Evolutionary conservation across 257 asterid species (phyloP).

Genomic region (Thymus quinquecostatus): DNA sequence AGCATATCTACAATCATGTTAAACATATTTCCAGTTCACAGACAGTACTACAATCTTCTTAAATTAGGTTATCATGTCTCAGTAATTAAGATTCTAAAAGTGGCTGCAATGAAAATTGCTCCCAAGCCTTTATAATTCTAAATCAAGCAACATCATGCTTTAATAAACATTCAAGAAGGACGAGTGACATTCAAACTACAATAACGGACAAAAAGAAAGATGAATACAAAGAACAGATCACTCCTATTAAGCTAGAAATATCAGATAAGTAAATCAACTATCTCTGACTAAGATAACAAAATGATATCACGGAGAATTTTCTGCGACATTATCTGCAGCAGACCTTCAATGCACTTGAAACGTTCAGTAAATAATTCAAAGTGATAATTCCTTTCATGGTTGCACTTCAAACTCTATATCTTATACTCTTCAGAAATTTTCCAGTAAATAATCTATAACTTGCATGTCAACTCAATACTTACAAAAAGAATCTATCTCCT

Average conservation of each 20-base stretch:
- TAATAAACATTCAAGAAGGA: neutral
- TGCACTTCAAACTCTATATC: neutral
- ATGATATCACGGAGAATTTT: neutral
- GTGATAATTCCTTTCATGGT: neutral
- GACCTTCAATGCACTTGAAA: neutral
- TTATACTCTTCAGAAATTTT: constrained; percentile 10
- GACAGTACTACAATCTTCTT: neutral
- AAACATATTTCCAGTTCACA: neutral
- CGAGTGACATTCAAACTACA: neutral
- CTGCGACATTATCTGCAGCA: neutral
- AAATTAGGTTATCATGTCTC: neutral
- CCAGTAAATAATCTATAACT: constrained; percentile 8
- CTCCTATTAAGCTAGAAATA: neutral
- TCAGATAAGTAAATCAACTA: constrained; percentile 3
- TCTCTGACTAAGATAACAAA: constrained; percentile 2
- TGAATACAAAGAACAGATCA: constrained; percentile 9
- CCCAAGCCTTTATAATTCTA: neutral
- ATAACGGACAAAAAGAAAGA: constrained; percentile 8
- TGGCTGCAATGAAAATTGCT: neutral
- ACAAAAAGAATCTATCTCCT: neutral
- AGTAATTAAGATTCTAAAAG: neutral
- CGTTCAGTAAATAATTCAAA: neutral
- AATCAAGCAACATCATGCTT: constrained; percentile 8
- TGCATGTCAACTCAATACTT: neutral
- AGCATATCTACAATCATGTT: neutral